Percentiles rank a stretch among this genome's conserved stretches.
These are phyloP conservation scores for Aspergillus alliaceus DNA, from an alignment of 2,329 filamentous ascomycete species.

Conservation along the genomic window DNA sequence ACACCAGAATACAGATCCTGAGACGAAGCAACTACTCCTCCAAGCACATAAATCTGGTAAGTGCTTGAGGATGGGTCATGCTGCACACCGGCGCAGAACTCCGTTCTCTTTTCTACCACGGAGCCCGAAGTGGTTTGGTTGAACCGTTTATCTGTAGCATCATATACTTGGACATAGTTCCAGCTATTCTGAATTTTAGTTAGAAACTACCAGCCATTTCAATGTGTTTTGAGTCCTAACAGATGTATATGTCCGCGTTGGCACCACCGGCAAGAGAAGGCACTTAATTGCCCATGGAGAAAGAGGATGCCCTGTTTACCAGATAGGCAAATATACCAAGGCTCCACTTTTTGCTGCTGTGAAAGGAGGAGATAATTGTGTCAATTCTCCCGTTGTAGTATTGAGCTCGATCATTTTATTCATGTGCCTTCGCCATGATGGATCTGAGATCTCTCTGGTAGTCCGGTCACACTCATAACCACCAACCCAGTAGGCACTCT, in stretches of 20 bases:
- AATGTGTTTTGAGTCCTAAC: background rate
- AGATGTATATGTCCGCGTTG: background rate
- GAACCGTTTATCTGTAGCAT: background rate
- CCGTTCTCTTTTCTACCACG: background rate
- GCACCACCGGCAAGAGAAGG: background rate
- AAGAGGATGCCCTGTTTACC: background rate
- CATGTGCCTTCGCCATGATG: background rate
- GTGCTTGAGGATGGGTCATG: background rate
- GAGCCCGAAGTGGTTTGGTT: background rate
- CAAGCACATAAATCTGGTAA: background rate
- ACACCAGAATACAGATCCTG: background rate
- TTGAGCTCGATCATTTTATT: background rate
- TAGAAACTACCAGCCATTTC: background rate
- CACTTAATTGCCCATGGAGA: background rate
- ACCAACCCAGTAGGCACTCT: background rate
- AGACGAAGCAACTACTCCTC: background rate
- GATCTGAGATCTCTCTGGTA: background rate
- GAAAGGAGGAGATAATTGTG: background rate
- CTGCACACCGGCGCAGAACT: background rate
- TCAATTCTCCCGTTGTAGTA: background rate
- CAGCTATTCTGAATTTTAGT: background rate
- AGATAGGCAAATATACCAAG: background rate
- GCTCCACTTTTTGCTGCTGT: background rate
- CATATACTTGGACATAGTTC: background rate
- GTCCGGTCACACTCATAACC: background rate